Conservation (phyloP, 208 protist species). For the Crithidia sp. region DNA sequence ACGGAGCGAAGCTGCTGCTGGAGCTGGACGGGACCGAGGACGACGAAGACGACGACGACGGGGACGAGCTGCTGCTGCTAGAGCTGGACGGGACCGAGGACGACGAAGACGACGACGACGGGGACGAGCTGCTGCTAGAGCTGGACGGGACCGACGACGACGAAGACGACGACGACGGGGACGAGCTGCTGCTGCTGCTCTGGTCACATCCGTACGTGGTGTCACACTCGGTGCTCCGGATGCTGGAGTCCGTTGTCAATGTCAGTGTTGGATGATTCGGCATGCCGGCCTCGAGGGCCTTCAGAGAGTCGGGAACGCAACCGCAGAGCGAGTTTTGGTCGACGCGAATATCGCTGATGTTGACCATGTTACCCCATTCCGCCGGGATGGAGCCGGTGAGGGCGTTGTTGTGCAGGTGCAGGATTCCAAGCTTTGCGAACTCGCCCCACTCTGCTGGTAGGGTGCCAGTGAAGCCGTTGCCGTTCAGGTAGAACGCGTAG, state of each 20-base stretch:
- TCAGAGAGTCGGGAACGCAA: background rate
- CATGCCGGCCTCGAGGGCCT: background rate
- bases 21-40: no score
- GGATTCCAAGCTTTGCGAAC: background rate
- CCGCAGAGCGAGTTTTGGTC: slow-evolving; percentile 9
- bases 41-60: no score
- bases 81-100: no score
- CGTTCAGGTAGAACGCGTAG: background rate
- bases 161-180: no score
- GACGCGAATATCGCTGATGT: background rate
- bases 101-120: no score
- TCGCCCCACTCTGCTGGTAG: background rate
- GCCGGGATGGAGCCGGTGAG: slow-evolving; percentile 6
- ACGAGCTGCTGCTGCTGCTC: no score
- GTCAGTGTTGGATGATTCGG: background rate
- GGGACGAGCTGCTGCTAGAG: no score
- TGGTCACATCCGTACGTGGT: background rate
- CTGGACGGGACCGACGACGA: no score
- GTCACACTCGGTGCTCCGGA: background rate
- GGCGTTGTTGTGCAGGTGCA: slow-evolving; percentile 10
- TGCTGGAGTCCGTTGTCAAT: background rate
- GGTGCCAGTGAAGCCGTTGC: slow-evolving; percentile 11
- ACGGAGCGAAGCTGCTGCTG: no score
- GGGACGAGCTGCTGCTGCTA: no score
- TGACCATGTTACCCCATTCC: background rate